Evolutionary conservation across 306 rosid genomes (phyloP), one percentile per base, ranked within the genome.

Genomic region (Comarum palustre): DNA sequence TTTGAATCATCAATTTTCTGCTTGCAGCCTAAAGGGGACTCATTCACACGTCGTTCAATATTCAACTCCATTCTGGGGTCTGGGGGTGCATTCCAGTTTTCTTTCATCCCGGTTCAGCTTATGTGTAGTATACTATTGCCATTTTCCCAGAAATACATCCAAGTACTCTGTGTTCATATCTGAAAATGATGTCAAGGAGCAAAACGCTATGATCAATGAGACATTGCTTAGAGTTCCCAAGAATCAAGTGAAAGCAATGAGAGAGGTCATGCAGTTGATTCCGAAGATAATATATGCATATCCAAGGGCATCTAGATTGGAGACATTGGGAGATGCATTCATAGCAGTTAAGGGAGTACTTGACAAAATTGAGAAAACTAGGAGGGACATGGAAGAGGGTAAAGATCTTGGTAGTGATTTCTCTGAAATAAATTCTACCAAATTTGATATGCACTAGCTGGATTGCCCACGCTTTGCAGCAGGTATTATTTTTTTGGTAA

Each of bases 11-110:
- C 91, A 45, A 64, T 66, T n/a, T 87, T 87, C 60, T 84, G 89
- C 69, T 68, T 87, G 17, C 87, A 87, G 79, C 91, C 91, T 34
- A 74, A 84, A 1, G 86, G 89, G 12, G 91, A 87, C 77, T 84
- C 91, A 13, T 87, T 11, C 76, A 87, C 89, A 0, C 83, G 87
- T 29, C 65, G 84, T 64, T 82, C 91, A 64, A 84, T 79, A 1
- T 87, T 87, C 50, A 89, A 84, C 55, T 82, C 93, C 13, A 86
- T 86, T 61, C 41, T 86, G 34, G 86, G n/a, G n/a, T n/a, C n/a
- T n/a, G 82, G 0, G 90, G 89, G 13, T 88, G 90, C 32, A 79
- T 88, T 77, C 89, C 90, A 0, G 89, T 86, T 34, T 88, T 88
- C 78, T 88, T 88, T 65, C 75, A 79, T 73, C 77, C 81, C n/a